These are phyloP conservation scores for Cryptococcus sp. DNA, from an alignment of 1,284 basidiomycete genomes.

Conservation along the genomic window DNA sequence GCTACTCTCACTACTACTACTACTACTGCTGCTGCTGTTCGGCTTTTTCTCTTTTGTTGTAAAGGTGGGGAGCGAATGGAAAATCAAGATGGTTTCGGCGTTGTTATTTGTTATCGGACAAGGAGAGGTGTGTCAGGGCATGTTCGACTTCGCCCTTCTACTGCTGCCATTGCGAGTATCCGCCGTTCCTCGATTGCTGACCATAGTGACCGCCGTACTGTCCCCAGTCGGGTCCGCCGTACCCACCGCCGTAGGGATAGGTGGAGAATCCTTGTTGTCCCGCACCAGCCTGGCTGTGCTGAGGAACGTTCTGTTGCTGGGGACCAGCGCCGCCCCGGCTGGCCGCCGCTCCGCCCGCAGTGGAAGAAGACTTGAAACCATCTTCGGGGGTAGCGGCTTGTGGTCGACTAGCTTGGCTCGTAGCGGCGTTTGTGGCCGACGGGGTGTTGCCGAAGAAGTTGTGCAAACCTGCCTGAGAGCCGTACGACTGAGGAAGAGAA, in stretches of 20 bases:
- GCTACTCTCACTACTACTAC: too few relatives aligned
- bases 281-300: constrained; percentile 2
- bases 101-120: too few relatives aligned
- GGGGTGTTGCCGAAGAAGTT: constrained; percentile 36
- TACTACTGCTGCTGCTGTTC: too few relatives aligned
- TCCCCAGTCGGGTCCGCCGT: constrained; percentile 38
- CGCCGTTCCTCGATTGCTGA: constrained; percentile 24
- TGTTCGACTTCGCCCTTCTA: constrained; percentile 4
- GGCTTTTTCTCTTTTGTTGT: too few relatives aligned
- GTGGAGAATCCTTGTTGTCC: constrained; percentile 28
- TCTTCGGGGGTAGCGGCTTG: constrained; percentile 46
- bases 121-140: too few relatives aligned
- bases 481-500: constrained; percentile 21
- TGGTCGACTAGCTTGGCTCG: constrained; percentile 20
- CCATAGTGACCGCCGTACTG: constrained; percentile 33
- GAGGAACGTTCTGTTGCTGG: constrained; percentile 17
- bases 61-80: too few relatives aligned
- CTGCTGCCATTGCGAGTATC: constrained; percentile 40
- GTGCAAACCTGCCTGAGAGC: constrained; percentile 38
- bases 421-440: constrained; percentile 15
- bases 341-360: constrained; percentile 14
- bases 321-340: constrained; percentile 7
- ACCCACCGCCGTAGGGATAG: constrained; percentile 35
- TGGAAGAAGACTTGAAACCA: constrained; percentile 40
- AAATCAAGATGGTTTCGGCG: too few relatives aligned